Evolutionary conservation across 176 grass and related monocot species (phyloP).

Genomic region (Eragrostis curvula): DNA sequence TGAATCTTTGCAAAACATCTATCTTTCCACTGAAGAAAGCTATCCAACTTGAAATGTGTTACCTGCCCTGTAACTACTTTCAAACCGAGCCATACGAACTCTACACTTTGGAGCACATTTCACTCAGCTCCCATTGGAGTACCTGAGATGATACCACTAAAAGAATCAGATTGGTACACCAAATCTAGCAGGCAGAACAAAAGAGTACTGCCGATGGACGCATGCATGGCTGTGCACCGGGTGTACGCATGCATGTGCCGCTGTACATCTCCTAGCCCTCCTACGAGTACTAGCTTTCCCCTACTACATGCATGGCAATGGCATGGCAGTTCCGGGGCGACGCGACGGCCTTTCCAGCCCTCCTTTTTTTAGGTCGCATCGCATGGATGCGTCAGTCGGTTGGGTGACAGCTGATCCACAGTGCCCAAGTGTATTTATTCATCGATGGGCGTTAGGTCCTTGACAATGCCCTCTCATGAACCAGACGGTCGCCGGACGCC

Average conservation of each 20-base stretch:
- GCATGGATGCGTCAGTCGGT: conserved; percentile 3
- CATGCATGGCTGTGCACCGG: neutral
- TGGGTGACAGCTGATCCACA: conserved; percentile 15
- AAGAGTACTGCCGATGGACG: neutral
- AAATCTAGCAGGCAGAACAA: neutral
- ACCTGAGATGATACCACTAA: neutral
- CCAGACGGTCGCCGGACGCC: neutral
- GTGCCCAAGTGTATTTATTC: neutral
- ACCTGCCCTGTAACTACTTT: no score
- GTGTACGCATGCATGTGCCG: neutral
- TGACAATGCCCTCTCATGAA: conserved; percentile 25
- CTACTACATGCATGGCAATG: neutral
- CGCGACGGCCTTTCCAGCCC: conserved; percentile 27
- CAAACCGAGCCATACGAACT: no score
- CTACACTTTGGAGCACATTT: no score
- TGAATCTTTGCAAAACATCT: no score
- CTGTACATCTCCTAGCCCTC: neutral
- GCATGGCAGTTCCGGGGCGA: conserved; percentile 3
- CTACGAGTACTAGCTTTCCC: neutral
- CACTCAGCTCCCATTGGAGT: no score
- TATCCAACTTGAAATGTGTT: no score
- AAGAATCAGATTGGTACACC: neutral
- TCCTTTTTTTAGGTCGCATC: conserved; percentile 44
- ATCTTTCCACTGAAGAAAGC: no score
- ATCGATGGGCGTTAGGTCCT: neutral